Evolutionary conservation across 495 filamentous ascomycete genomes (phyloP).

Genomic region (Neurospora tetrasperma): DNA sequence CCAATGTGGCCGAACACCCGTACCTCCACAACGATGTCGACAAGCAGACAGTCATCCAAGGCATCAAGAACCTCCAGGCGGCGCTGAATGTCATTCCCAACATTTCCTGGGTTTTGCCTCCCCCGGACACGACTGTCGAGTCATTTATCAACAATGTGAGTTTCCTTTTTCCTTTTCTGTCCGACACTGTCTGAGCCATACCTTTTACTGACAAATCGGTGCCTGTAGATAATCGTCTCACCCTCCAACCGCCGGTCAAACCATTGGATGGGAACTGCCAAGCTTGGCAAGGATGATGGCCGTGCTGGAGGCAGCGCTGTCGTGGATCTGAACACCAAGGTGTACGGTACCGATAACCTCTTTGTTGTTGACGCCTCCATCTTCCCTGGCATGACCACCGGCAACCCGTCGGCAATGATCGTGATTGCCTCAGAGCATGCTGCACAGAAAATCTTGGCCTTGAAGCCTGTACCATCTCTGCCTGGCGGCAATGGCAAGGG

Average conservation of each 20-base stretch:
- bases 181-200: no score
- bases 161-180: background rate
- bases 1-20: conserved; percentile 40
- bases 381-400: conserved; percentile 52
- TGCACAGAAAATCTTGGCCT: conserved; percentile 24
- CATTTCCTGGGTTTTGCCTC: conserved; percentile 46
- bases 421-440: conserved; percentile 49
- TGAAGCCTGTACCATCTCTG: background rate
- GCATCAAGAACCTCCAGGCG: conserved; percentile 49
- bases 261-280: conserved; percentile 56
- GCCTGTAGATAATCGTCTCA: conserved; percentile 33
- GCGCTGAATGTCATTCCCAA: conserved; percentile 43
- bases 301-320: conserved; percentile 51
- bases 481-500: background rate
- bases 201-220: background rate
- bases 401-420: conserved; percentile 52
- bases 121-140: conserved; percentile 40
- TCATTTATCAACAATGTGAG: conserved; percentile 40
- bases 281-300: conserved; percentile 59
- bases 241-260: conserved; percentile 52
- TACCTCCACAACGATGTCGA: conserved; percentile 44
- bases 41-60: conserved; percentile 38
- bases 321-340: conserved; percentile 60
- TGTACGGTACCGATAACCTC: conserved; percentile 64
- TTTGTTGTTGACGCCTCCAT: conserved; percentile 55